Evolutionary conservation across 2,329 filamentous ascomycete genomes (phyloP), one percentile per base, ranked within the genome.

Genomic region (Davidsoniella neocaledoniae): DNA sequence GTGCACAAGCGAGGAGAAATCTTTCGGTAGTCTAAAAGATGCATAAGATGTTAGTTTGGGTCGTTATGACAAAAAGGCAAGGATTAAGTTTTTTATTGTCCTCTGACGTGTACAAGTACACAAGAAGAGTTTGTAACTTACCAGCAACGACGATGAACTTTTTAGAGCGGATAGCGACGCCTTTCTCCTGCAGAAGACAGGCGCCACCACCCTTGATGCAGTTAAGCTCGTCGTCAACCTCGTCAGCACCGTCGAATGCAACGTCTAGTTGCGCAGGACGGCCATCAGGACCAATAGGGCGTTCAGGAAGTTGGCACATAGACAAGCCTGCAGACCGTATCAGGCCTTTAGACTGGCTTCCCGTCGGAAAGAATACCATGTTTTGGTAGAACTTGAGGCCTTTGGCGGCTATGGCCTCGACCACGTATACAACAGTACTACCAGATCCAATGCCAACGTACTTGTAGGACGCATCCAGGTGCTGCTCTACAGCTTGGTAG

Each of bases 171-270:
- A 86, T 77, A 4, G 88, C 88, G 4, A 98, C 88, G 36, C 98
- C 72, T 70, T 98, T 98, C 68, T 98, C 91, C 65, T 96, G 91
- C 69, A 94, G 94, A 51, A 96, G 68, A 66, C 91, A 98, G n/a
- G 87, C 91, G 52, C 91, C 91, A 46, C 91, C 91, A 49, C 91
- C 91, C 70, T 96, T 96, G 69, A 98, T 96, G 61, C 90, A 86
- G 66, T 96, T 98, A 53, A 98, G 68, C 48, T 93, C 84, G 43
- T 86, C 80, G 62, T 98, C 91, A 29, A 98, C 87, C 69, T 98
- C 91, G 63, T 98, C 91, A 3, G 91, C 91, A 49, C 91, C 91
- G 61, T 98, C 91, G 62, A 98, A 98, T 46, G 84, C 85, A 16
- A 96, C 83, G 59, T 96, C 90, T 25, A 98, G 73, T 43, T 66